Evolutionary conservation across 2,329 filamentous ascomycete species (phyloP).

Genomic region (Claviceps maximensis): DNA sequence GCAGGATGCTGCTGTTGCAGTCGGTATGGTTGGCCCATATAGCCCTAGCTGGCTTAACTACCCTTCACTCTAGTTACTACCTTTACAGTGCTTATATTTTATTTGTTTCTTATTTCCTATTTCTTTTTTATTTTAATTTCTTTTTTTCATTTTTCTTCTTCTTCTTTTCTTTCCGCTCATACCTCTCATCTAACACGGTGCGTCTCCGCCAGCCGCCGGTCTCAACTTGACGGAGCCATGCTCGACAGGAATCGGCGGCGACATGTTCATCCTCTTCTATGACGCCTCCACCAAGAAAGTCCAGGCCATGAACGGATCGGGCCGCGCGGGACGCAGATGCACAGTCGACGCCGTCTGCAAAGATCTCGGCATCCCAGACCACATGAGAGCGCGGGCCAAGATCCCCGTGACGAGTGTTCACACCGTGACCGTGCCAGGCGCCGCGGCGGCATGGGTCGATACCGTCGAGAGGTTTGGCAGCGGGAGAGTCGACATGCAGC

Average conservation of each 20-base stretch:
- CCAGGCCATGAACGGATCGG: constrained; percentile 81
- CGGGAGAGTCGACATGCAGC: constrained; percentile 61
- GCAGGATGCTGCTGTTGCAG: constrained; percentile 90
- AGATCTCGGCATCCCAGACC: constrained; percentile 52
- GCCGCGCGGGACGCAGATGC: constrained; percentile 58
- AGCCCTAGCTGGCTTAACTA: no score
- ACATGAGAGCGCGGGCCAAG: constrained; percentile 25
- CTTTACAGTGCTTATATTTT: no score
- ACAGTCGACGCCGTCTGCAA: constrained; percentile 58
- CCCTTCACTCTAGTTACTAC: no score
- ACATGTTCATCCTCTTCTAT: constrained; percentile 94
- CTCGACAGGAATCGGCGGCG: constrained; percentile 89
- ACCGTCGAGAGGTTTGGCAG: constrained; percentile 80
- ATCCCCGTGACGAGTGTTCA: constrained; percentile 70
- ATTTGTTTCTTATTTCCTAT: not conserved
- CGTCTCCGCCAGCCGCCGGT: constrained; percentile 54
- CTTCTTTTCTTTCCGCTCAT: no score
- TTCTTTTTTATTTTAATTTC: no score
- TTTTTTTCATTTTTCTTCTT: no score
- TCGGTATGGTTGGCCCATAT: constrained; percentile 38
- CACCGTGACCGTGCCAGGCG: constrained; percentile 77
- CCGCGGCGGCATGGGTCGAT: constrained; percentile 88
- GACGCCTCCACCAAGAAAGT: constrained; percentile 71
- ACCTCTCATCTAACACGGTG: no score
- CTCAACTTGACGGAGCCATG: constrained; percentile 89